Percentiles rank a stretch among this genome's conserved stretches.
phyloP scores from a whole-genome alignment of 2,329 filamentous ascomycete species.

The Aspergillus carbonarius region DNA sequence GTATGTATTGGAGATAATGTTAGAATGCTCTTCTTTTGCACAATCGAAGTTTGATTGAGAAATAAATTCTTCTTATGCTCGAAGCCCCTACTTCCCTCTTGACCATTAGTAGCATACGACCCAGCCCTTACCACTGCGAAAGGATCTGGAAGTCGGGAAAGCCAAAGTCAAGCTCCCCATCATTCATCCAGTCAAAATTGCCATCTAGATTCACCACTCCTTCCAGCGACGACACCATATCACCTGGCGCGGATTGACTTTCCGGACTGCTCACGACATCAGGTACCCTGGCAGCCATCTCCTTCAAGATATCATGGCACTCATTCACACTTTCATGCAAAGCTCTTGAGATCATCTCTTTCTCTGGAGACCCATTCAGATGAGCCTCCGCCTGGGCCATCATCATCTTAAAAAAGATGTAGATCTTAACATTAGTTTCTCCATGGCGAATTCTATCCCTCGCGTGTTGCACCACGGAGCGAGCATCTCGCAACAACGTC shows the following conservation, averaged over 20 bases:
- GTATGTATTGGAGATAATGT: neutral
- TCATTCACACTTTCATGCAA: neutral
- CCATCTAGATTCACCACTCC: neutral
- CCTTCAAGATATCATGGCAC: slow-evolving; percentile 7
- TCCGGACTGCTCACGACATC: neutral
- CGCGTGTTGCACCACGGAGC: slow-evolving; percentile 21
- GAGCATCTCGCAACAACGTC: slow-evolving; percentile 19
- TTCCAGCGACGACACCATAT: neutral
- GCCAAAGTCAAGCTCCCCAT: neutral
- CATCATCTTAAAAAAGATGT: slow-evolving; percentile 29
- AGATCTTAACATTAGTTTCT: slow-evolving; percentile 35
- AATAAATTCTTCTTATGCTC: too few species aligned
- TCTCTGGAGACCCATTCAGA: slow-evolving; percentile 5
- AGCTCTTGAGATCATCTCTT: slow-evolving; percentile 7
- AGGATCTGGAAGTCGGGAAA: neutral
- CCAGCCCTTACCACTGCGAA: neutral
- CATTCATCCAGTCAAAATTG: neutral
- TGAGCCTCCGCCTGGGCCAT: slow-evolving; percentile 23
- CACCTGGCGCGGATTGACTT: too few species aligned
- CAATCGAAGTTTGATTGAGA: too few species aligned
- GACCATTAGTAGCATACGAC: too few species aligned
- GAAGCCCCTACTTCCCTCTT: too few species aligned
- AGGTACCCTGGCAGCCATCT: neutral
- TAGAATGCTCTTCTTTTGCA: neutral
- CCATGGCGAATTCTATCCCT: slow-evolving; percentile 27